Evolutionary conservation across 352 stramenopile genomes (phyloP).

Genomic region (Phytopythium cucurbitacearum): DNA sequence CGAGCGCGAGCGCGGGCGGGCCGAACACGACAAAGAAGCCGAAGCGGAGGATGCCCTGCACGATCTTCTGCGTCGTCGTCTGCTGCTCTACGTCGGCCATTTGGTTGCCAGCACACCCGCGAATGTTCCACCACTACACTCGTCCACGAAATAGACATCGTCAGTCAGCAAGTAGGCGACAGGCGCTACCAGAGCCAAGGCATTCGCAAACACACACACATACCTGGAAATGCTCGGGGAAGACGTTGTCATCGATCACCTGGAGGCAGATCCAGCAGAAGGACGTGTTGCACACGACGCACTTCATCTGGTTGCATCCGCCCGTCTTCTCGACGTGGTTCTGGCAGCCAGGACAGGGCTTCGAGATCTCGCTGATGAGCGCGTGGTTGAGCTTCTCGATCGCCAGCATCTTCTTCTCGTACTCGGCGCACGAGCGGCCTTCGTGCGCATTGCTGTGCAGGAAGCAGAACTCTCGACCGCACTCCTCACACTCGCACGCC

Average conservation of each 20-base stretch:
- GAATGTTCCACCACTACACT: constrained; percentile 73
- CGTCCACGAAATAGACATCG: constrained; percentile 1
- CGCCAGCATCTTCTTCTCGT: constrained; percentile 73
- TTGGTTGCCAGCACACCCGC: constrained; percentile 66
- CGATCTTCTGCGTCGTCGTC: constrained; percentile 28
- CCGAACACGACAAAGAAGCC: constrained; percentile 65
- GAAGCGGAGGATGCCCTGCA: constrained; percentile 31
- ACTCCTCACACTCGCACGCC: constrained; percentile 38
- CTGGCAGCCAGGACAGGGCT: constrained; percentile 84
- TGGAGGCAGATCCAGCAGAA: constrained; percentile 90
- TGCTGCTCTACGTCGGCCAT: constrained; percentile 60
- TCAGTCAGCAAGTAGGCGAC: neutral
- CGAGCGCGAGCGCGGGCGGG: constrained; percentile 52
- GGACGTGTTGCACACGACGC: constrained; percentile 66
- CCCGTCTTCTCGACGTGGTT: constrained; percentile 88
- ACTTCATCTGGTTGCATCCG: constrained; percentile 92
- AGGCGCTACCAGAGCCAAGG: neutral
- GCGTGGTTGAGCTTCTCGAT: constrained; percentile 82
- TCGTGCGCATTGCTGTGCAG: constrained; percentile 84
- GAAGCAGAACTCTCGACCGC: constrained; percentile 76
- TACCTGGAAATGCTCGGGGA: constrained; percentile 86
- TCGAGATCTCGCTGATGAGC: constrained; percentile 73
- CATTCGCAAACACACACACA: neutral
- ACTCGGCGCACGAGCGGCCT: constrained; percentile 61
- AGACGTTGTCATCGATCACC: constrained; percentile 79